Evolutionary conservation across 176 grass and related monocot species (phyloP), one percentile per base, ranked within the genome.

Genomic region (Carex scoparia): DNA sequence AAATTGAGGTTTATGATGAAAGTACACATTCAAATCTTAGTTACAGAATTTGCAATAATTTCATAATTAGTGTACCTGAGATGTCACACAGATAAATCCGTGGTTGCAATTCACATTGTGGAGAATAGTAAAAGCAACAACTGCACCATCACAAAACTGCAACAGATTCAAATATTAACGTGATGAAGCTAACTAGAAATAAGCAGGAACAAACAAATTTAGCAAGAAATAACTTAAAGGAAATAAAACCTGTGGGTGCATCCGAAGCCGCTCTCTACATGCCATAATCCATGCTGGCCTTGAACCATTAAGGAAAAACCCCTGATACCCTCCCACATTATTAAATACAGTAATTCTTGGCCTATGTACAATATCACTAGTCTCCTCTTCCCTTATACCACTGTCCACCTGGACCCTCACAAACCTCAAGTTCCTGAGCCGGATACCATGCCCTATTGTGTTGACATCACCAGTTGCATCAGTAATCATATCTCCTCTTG

Each of bases 41-140:
- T 10, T 71, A 19, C 18, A 76, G 54, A 10, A 64, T 44, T 15
- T 79, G 66, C 14, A 79, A 88, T 56, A 81, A 79, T 81, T 6
- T 80, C 64, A 48, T 74, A 35, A 78, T 81, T 54, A 32, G 10
- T 33, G 28, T 89, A 98, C 95, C 95, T 90, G 87, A 33, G 92
- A 91, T 42, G 95, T 98, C 65, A 98, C 95, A 90, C 93, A 94
- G 79, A 98, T 98, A 75, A 98, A 84, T 31, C 92, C 95, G 84
- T 86, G 95, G 80, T 86, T 93, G 79, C 95, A 98, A 93, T 98
- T 98, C 37, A 98, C 85, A 85, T 98, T 98, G 85, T 98, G 95
- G 11, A 98, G 90, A 83, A 94, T 89, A 1, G 95, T 93, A 73
- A 98, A 98, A 59, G 95, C 95, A 80, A 91, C 91, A 84, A 98